These are phyloP conservation scores for Cercospora sojina DNA, from an alignment of 2,329 filamentous ascomycete genomes.

Conservation along the genomic window DNA sequence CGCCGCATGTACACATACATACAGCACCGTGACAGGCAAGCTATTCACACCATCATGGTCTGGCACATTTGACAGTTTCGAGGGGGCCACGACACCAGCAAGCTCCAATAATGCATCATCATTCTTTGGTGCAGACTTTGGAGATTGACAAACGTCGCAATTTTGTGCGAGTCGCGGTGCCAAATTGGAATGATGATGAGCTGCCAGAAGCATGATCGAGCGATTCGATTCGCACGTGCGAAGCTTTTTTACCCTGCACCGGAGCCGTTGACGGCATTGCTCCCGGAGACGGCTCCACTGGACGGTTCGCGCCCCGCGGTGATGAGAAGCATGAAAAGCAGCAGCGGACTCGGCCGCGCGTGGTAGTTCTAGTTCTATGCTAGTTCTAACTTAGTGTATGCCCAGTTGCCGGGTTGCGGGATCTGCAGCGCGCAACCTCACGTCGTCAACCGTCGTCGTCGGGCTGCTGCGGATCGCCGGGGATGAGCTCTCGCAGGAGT, in stretches of 20 bases:
- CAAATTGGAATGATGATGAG: not conserved
- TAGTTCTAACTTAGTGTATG: too few species aligned
- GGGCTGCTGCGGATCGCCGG: not conserved
- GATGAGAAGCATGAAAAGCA: not conserved
- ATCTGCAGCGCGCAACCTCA: not conserved
- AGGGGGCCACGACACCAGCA: not conserved
- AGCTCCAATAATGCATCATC: too few species aligned
- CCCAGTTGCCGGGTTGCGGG: not conserved
- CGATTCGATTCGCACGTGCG: not conserved
- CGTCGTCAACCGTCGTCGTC: not conserved
- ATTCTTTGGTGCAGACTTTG: not conserved
- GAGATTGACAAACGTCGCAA: not conserved
- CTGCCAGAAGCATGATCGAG: not conserved
- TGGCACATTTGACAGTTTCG: not conserved
- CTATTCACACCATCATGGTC: not conserved
- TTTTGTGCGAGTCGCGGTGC: not conserved
- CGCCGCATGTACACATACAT: not conserved
- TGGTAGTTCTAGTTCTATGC: too few species aligned
- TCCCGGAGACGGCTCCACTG: not conserved
- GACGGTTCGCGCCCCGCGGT: not conserved
- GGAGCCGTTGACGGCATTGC: not conserved
- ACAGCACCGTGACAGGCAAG: not conserved
- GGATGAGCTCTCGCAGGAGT: not conserved
- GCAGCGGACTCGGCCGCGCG: not conserved
- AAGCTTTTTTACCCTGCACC: constrained; percentile 7